These are phyloP conservation scores for Fraxinus anomala DNA, from an alignment of 257 asterid species.

Conservation along the genomic window DNA sequence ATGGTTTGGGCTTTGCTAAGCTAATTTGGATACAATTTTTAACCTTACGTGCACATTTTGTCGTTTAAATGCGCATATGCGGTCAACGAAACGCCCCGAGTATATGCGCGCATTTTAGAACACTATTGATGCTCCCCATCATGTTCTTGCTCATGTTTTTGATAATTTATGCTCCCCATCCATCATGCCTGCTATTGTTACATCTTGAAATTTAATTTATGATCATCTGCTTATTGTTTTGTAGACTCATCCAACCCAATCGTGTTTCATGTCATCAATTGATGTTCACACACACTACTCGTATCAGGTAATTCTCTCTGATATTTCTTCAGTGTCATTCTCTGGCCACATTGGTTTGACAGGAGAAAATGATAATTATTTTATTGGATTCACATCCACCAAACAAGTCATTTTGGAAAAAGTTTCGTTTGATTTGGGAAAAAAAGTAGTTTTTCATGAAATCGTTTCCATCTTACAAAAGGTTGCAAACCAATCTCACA, in stretches of 20 bases:
- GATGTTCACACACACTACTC: slow-evolving; percentile 96
- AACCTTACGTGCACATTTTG: no score
- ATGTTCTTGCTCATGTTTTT: slow-evolving; percentile 3
- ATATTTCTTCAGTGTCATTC: slow-evolving; percentile 14
- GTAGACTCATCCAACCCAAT: slow-evolving; percentile 99
- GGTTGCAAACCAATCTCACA: neutral
- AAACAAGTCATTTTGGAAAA: neutral
- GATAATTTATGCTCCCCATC: neutral
- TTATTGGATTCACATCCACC: neutral
- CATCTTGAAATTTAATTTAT: slow-evolving; percentile 20
- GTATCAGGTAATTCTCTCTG: slow-evolving; percentile 65
- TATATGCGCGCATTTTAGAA: no score
- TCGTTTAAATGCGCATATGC: no score
- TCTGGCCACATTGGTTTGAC: slow-evolving; percentile 6
- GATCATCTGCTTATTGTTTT: slow-evolving; percentile 31
- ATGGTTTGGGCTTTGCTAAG: no score
- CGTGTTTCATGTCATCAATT: slow-evolving; percentile 97
- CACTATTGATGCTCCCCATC: neutral
- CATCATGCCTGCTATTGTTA: neutral
- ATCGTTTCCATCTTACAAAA: neutral
- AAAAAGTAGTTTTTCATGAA: neutral
- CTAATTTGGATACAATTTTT: no score
- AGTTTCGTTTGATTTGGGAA: neutral
- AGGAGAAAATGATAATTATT: neutral
- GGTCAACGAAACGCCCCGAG: no score